Conservation (phyloP, 352 stramenopile species). For the Phytopythium montanum region DNA sequence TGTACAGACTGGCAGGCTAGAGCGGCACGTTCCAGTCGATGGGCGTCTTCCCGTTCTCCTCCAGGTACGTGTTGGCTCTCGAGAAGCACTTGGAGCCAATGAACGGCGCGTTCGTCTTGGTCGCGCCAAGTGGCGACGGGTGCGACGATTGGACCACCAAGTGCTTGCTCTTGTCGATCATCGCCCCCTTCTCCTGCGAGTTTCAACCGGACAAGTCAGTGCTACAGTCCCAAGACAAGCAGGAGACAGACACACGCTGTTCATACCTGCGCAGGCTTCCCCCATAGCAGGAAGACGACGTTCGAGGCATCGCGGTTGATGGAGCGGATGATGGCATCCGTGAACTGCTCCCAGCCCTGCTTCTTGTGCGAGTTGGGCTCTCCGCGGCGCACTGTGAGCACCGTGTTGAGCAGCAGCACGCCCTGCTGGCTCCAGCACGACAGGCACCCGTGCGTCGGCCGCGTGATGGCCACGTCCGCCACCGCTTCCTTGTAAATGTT, state of each 20-base stretch:
- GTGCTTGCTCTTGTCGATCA: constrained; percentile 82
- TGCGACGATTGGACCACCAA: constrained; percentile 88
- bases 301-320: constrained; percentile 73
- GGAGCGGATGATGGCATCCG: constrained; percentile 91
- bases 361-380: constrained; percentile 96
- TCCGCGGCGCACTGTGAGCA: constrained; percentile 93
- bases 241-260: no score
- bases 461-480: constrained; percentile 65
- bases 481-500: constrained; percentile 99
- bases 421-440: constrained; percentile 93
- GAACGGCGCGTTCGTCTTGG: constrained; percentile 95
- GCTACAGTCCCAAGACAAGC: neutral
- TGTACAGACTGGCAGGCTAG: constrained; percentile 1
- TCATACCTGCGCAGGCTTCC: constrained; percentile 90
- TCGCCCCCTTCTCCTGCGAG: constrained; percentile 46
- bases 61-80: constrained; percentile 74
- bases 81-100: constrained; percentile 93
- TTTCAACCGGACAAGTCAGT: neutral
- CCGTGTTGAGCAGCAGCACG: constrained; percentile 97
- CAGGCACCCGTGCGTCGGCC: constrained; percentile 90
- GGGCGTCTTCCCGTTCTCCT: constrained; percentile 67
- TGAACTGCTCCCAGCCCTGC: constrained; percentile 97
- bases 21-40: constrained; percentile 81
- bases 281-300: constrained; percentile 99
- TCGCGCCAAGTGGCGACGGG: constrained; percentile 93